Evolutionary conservation across 345 rosid species (phyloP).

Genomic region (Citrus inodora): DNA sequence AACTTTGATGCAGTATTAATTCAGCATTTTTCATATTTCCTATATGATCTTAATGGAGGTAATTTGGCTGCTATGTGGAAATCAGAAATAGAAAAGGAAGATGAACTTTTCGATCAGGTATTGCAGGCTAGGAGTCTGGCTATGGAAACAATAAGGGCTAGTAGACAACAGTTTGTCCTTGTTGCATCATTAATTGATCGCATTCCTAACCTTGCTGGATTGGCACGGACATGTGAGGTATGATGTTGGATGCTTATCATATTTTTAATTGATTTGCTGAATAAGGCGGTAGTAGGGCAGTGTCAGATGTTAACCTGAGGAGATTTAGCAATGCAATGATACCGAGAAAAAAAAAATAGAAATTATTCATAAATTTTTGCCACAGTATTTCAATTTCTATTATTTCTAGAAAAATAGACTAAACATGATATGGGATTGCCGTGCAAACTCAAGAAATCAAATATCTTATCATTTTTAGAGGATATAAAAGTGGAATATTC

Average conservation of each 20-base stretch:
- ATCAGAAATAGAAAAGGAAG: conserved; percentile 87
- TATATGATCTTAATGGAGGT: not conserved
- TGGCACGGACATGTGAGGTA: conserved; percentile 97
- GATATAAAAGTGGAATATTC: not conserved
- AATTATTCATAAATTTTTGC: too few species aligned
- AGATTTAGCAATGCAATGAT: not conserved
- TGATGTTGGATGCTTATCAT: conserved; percentile 8
- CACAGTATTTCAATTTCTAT: not conserved
- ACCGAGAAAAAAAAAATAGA: not conserved
- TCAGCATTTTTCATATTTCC: not conserved
- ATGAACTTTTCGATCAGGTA: conserved; percentile 66
- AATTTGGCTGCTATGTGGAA: conserved; percentile 12
- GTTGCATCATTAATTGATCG: conserved; percentile 93
- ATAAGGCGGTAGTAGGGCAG: not conserved
- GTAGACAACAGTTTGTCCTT: conserved; percentile 70
- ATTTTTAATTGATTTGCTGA: not conserved
- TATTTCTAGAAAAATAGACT: not conserved
- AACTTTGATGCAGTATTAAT: not conserved
- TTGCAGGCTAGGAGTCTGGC: conserved; percentile 65
- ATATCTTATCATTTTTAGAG: not conserved
- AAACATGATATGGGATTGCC: not conserved
- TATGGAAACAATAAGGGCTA: conserved; percentile 57
- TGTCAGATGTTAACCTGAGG: not conserved
- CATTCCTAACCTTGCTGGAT: conserved; percentile 93
- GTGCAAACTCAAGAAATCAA: not conserved